These are phyloP conservation scores for Penicillium decumbens DNA, from an alignment of 2,329 filamentous ascomycete genomes.

Conservation along the genomic window DNA sequence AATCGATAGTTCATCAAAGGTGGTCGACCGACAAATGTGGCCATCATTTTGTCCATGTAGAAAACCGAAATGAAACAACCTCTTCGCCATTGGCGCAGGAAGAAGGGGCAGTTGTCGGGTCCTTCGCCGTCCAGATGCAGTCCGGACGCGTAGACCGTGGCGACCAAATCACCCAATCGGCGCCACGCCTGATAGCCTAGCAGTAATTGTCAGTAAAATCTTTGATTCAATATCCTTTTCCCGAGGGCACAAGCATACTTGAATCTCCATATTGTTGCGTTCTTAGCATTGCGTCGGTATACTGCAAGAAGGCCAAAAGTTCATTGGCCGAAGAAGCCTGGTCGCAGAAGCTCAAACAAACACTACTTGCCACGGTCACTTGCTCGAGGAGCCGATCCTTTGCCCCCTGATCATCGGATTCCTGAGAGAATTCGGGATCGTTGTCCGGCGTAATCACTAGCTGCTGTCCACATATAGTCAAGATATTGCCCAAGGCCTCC, in stretches of 20 bases:
- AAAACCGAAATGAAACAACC: constrained; percentile 43
- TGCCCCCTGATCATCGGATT: constrained; percentile 18
- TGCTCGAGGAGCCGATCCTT: constrained; percentile 32
- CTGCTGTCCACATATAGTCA: constrained; percentile 38
- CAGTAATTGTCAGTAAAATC: neutral
- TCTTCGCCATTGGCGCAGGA: constrained; percentile 41
- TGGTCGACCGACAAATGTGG: constrained; percentile 50
- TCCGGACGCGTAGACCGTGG: constrained; percentile 47
- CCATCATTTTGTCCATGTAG: constrained; percentile 46
- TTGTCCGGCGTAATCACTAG: constrained; percentile 28
- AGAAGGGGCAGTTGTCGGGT: constrained; percentile 31
- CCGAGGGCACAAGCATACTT: constrained; percentile 28
- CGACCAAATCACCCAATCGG: constrained; percentile 45
- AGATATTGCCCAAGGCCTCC: constrained; percentile 41
- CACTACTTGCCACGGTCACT: constrained; percentile 32
- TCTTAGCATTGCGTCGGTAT: constrained; percentile 29
- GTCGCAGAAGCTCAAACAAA: constrained; percentile 32
- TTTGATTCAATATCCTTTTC: neutral
- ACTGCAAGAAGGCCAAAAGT: constrained; percentile 34
- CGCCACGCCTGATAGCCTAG: constrained; percentile 48
- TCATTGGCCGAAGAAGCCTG: constrained; percentile 33
- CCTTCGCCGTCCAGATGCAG: constrained; percentile 43
- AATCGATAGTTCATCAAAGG: constrained; percentile 45
- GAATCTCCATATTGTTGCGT: constrained; percentile 36
- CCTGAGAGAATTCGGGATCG: constrained; percentile 26